Base-by-base conservation (phyloP, 305 asterid genomes). In the Fraxinus angustifolia region DNA sequence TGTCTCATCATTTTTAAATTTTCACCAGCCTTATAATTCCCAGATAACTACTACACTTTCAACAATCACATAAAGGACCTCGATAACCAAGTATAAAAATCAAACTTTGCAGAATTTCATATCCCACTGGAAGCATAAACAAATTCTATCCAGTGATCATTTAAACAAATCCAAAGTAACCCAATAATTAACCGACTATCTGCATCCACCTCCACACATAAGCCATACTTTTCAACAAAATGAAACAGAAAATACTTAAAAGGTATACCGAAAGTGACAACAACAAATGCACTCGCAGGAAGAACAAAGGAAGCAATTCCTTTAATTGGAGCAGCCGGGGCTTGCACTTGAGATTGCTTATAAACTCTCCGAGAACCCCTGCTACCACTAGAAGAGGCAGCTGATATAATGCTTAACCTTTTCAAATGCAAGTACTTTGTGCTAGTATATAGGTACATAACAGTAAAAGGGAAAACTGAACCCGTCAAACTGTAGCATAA, bases 281-380 rank as follows among this genome's bases (percentile, higher is more conserved):
- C 88, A 33, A 90, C 85, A 78, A 92, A 90, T 28, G 96, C 93
- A 48, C 97, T 97, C 5, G 90, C 91, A 33, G 98, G 97, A 65
- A 90, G 86, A 79, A 89, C 70, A 72, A 76, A 83, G 28, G 97
- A 89, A 75, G 86, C 91, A 75, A 90, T 80, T 33, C 89, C 88
- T 72, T 86, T 84, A 31, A 89, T 84, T 34, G 93, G 90, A 83
- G 87, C 84, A 77, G 88, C 81, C 14, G 90, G 89, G 19, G 89
- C 77, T 87, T 85, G 91, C 60, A 84, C 86, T 85, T 91, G 94
- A 73, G 96, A 91, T 84, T 92, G 88, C 86, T 83, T 85, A 73
- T 89, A 90, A 83, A 90, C 97, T 81, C 89, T 90, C 71, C 96
- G 88, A 48, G 95, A 86, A 71, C 82, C 81, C 73, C 80, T 30